Evolutionary conservation across 345 rosid genomes (phyloP).

Genomic region (Salix brachista): DNA sequence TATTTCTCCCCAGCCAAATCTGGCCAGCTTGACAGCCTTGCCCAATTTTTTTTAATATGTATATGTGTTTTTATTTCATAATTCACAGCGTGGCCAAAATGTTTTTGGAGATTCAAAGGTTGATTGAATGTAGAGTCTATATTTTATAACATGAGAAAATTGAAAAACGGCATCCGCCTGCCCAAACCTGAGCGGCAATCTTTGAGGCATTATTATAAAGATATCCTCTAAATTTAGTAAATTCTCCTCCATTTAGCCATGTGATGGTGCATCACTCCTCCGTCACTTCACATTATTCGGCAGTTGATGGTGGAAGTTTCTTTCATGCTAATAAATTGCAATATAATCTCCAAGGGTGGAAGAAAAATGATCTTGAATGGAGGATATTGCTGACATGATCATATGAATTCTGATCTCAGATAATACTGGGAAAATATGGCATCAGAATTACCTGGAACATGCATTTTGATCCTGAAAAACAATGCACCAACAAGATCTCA

Average conservation of each 20-base stretch:
- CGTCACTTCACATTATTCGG: conserved; percentile 8
- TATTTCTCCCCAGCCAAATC: conserved; percentile 3
- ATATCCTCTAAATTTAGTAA: conserved; percentile 12
- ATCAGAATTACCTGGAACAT: not conserved
- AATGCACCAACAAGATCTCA: not conserved
- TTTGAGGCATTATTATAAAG: conserved; percentile 3
- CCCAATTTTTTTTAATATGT: conserved; percentile 6
- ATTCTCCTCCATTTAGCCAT: conserved; percentile 2
- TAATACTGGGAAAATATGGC: not conserved
- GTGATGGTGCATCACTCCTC: conserved; percentile 12
- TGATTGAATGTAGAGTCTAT: conserved; percentile 8
- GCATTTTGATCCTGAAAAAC: too few species aligned
- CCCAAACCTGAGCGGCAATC: conserved; percentile 1
- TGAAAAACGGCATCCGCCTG: conserved; percentile 13
- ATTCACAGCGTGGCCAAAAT: conserved; percentile 4
- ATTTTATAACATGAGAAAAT: conserved; percentile 2
- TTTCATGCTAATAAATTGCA: not conserved
- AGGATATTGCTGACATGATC: not conserved
- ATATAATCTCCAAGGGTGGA: not conserved
- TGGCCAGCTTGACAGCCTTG: conserved; percentile 19
- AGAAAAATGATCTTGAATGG: conserved; percentile 3
- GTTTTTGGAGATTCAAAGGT: conserved; percentile 16
- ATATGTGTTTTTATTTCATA: not conserved
- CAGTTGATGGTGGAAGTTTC: not conserved
- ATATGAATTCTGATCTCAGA: not conserved